Base-by-base conservation (phyloP, 768 basidiomycete species). In the Kockovaella imperatae region DNA sequence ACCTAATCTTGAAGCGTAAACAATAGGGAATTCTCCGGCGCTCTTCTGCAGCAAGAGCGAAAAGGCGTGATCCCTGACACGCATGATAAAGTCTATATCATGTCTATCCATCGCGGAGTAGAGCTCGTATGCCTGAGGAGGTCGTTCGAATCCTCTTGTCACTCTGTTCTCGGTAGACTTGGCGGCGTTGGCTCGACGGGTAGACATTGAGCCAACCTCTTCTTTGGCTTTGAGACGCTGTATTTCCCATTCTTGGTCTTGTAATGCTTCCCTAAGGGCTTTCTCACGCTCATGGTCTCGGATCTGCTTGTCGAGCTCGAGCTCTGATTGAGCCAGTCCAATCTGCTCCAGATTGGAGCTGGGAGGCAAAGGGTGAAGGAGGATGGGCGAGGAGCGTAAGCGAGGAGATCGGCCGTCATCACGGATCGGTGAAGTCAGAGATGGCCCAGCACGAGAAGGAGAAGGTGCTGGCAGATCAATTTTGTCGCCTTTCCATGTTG, bases 101-200 rank as follows among this genome's bases (percentile, higher is more conserved):
- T 84, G 84, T 30, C 76, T 75, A 59, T 97, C 91, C 18, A 96
- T 78, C 1, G 91, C 91, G 42, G 83, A 76, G 62, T 90, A 79
- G 0, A 95, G 74, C 74, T 90, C 77, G 52, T 75, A 81, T 0
- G 80, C 76, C 75, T 81, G 70, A 20, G 72, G 74, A 50, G 69
- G 57, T 10, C 54, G 53, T 3, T 40, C 29, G 47, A 70, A 70
- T 2, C 42, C 49, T 53, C 41, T 51, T 21, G 57, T 46, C 10
- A 30, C 15, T 3, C 36, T 42, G 4, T 47, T 34, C 17, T 48
- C 41, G 21, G 31, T 32, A 6, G 41, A 5, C 11, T 46, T 42
- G 3, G 13, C 47, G 14, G 40, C 47, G 26, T 36, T 43, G 5
- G 11, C 25, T 14, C 24, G 43, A 28, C 44, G 35, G 42, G 50